A percentile compares a stretch with the other conserved stretches of the same genome.
Conservation (phyloP, 345 rosid genomes). For the Gynandropsis gynandra region DNA sequence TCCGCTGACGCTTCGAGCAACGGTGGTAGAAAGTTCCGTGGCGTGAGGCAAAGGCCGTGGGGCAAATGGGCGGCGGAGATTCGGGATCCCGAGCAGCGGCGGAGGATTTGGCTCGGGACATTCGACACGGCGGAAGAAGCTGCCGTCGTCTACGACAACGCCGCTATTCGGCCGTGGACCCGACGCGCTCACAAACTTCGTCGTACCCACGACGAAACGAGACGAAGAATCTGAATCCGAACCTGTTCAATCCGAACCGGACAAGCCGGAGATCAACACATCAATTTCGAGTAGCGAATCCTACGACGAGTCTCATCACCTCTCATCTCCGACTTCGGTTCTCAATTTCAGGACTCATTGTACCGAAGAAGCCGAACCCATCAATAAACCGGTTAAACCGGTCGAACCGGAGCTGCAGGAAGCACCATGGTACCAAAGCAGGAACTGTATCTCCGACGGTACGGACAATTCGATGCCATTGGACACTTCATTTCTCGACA, state of each 20-base stretch:
- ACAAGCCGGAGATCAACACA: constrained; percentile 24
- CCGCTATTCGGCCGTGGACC: constrained; percentile 84
- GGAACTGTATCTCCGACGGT: constrained; percentile 30
- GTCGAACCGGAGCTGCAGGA: constrained; percentile 10
- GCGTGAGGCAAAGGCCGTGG: constrained; percentile 94
- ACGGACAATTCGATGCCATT: constrained; percentile 33
- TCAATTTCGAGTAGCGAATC: constrained; percentile 49
- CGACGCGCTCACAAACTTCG: constrained; percentile 73
- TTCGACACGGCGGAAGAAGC: constrained; percentile 93
- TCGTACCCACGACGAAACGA: constrained; percentile 35
- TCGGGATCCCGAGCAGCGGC: constrained; percentile 76
- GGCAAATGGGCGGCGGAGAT: constrained; percentile 99
- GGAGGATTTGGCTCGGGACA: constrained; percentile 86
- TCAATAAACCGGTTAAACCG: constrained; percentile 18
- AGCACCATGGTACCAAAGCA: constrained; percentile 21
- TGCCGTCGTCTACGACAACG: constrained; percentile 85
- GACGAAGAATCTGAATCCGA: no score
- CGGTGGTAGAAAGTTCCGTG: constrained; percentile 63
- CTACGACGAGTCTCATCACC: constrained; percentile 43
- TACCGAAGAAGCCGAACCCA: constrained; percentile 23
- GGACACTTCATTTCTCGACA: constrained; percentile 50
- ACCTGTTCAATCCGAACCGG: constrained; percentile 16
- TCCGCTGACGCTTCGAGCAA: constrained; percentile 10
- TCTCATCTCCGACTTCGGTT: constrained; percentile 79
- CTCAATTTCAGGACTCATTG: constrained; percentile 49